These are phyloP conservation scores for Sphaerulina populicola DNA, from an alignment of 2,329 filamentous ascomycete species.

Conservation along the genomic window DNA sequence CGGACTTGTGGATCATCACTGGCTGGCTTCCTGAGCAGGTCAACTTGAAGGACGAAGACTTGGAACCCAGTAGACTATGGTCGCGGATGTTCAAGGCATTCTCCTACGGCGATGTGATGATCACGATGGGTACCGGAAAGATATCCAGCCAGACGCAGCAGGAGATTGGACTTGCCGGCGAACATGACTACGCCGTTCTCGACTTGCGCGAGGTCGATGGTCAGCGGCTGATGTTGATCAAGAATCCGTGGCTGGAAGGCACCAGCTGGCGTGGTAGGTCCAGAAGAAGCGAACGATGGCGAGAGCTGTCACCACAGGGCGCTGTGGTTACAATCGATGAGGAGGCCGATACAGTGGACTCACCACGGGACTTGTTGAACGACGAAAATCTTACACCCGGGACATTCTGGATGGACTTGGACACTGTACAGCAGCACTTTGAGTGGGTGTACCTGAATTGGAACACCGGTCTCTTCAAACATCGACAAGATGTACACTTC, in stretches of 20 bases:
- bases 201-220: constrained; percentile 60
- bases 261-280: constrained; percentile 57
- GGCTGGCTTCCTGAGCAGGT: constrained; percentile 97
- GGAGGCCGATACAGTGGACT: constrained; percentile 26
- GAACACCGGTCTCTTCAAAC: constrained; percentile 76
- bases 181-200: constrained; percentile 90
- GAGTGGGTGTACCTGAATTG: constrained; percentile 96
- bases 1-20: constrained; percentile 83
- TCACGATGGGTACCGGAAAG: constrained; percentile 84
- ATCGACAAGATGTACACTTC: constrained; percentile 85
- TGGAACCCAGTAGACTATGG: constrained; percentile 71
- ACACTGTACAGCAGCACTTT: constrained; percentile 82
- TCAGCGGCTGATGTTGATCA: constrained; percentile 66
- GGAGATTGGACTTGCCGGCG: constrained; percentile 70
- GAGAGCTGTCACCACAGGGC: constrained; percentile 6
- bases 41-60: constrained; percentile 78
- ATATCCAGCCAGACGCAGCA: constrained; percentile 69
- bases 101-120: constrained; percentile 66
- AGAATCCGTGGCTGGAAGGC: constrained; percentile 92
- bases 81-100: constrained; percentile 65
- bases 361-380: constrained; percentile 32
- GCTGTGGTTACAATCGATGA: constrained; percentile 20
- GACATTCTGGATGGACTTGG: constrained; percentile 89
- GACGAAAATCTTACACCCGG: constrained; percentile 49
- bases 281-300: constrained; percentile 1